A percentile compares a stretch with the other conserved stretches of the same genome.
Conservation (phyloP, 352 stramenopile genomes). For the Phytopythium delawarense region DNA sequence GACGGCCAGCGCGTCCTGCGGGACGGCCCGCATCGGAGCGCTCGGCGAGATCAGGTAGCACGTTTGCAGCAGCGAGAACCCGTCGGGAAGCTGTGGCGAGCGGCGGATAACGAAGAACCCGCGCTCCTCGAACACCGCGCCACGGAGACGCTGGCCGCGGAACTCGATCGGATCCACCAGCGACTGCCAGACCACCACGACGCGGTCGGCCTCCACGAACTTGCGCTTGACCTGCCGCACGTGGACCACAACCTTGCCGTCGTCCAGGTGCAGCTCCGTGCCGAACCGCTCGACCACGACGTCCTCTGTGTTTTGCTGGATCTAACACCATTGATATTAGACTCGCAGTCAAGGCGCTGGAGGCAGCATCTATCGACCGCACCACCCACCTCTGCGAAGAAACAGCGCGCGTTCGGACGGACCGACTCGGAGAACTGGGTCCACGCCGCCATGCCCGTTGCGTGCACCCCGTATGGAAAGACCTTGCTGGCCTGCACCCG, state of each 20-base stretch:
- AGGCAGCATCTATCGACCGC: background rate
- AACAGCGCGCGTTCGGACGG: background rate
- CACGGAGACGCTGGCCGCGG: slow-evolving; percentile 25
- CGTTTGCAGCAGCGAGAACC: slow-evolving; percentile 41
- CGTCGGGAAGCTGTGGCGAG: slow-evolving; percentile 22
- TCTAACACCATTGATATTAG: slow-evolving; percentile 6
- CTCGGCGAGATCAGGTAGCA: slow-evolving; percentile 54
- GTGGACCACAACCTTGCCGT: slow-evolving; percentile 36
- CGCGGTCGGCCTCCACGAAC: slow-evolving; percentile 40
- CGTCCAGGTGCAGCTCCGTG: slow-evolving; percentile 42
- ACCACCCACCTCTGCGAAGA: slow-evolving; percentile 1
- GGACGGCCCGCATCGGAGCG: slow-evolving; percentile 22
- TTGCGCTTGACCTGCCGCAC: slow-evolving; percentile 58
- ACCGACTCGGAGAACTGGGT: slow-evolving; percentile 5
- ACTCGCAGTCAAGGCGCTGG: background rate
- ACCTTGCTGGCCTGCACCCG: background rate
- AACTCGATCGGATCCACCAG: slow-evolving; percentile 53
- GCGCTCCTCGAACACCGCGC: slow-evolving; percentile 45
- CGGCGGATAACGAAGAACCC: slow-evolving; percentile 51
- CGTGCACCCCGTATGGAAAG: background rate
- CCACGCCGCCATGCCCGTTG: background rate
- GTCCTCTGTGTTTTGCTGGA: slow-evolving; percentile 35
- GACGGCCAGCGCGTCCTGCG: slow-evolving; percentile 16
- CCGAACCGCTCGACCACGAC: slow-evolving; percentile 56
- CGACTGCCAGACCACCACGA: slow-evolving; percentile 53